Base-by-base conservation (phyloP, 139 green algal genomes). In the Tetradesmus lagerheimii region DNA sequence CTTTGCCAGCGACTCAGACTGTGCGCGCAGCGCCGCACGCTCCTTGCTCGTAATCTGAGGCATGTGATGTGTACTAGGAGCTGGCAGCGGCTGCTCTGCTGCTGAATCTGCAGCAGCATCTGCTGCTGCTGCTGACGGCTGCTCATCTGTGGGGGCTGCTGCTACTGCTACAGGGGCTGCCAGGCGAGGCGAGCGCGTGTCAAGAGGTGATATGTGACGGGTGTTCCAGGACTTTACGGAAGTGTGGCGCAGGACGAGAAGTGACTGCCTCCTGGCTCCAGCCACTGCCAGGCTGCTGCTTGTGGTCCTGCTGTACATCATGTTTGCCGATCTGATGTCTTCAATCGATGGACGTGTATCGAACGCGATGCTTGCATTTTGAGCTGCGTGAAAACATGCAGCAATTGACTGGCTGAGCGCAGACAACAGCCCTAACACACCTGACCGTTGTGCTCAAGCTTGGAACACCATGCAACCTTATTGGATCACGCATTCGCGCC, bases 1-100 rank as follows among this genome's bases (percentile, higher is more conserved):
- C 45, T 90, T 91, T 0, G 91, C 93, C n/a, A 93, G 43, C 14
- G 78, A 83, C 38, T 95, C 91, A 1, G 89, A 84, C 11, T 80
- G 38, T 12, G 83, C 66, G 15, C 90, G 84, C 45, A 87, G 80
- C 29, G 23, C 62, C 38, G 92, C 92, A 16, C 86, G 47, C 34
- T 90, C 89, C 43, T 92, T 93, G 77, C 77, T 57, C 6, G 23
- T 80, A 3, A 87, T 34, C 38, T 35, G 37, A 11, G 78, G 57
- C 62, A 86, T 77, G 20, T 53, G 53, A 3, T 50, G 38, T 39
- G 23, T 41, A 8, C 31, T 79, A 12, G 87, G 87, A 25, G 39
- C 8, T 2, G 62, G 50, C 12, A 87, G 27, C 2, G 18, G n/a
- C 34, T 71, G 39, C 76, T 29, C 34, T 23, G 45, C 41, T 74